Percentiles rank a stretch among this genome's conserved stretches.
Conservation (phyloP, 1,284 basidiomycete species). For the Gymnopus androsaceus region DNA sequence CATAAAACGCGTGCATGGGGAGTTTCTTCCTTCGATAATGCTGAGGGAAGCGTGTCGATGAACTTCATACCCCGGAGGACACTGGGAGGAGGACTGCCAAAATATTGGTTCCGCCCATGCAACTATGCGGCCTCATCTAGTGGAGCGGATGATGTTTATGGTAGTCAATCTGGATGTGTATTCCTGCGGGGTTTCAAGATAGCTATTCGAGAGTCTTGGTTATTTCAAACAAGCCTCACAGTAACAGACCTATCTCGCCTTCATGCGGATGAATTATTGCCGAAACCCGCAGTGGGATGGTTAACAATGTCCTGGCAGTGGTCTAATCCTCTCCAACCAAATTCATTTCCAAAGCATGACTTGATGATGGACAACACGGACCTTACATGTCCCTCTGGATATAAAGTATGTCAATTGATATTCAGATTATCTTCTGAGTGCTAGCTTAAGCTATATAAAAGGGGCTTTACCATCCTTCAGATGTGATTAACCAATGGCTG, state of each 20-base stretch:
- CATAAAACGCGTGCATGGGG: slow-evolving; percentile 4
- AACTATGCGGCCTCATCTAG: background rate
- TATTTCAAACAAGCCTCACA: background rate
- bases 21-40: background rate
- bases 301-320: background rate
- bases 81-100: background rate
- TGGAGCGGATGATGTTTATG: background rate
- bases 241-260: background rate
- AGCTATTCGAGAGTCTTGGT: background rate
- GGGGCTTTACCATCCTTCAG: slow-evolving; percentile 3
- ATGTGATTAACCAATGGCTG: slow-evolving; percentile 1
- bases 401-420: too few relatives aligned
- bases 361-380: background rate
- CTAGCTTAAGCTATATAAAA: background rate
- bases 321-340: background rate
- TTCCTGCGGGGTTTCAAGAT: slow-evolving; percentile 7
- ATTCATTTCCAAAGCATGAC: background rate
- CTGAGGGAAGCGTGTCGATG: background rate
- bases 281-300: background rate
- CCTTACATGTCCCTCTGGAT: background rate
- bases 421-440: background rate
- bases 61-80: background rate
- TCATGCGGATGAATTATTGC: background rate
- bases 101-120: background rate
- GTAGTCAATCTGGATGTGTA: slow-evolving; percentile 1